A percentile compares a stretch with the other conserved stretches of the same genome.
Evolutionary conservation across 441 rosid genomes (phyloP).

Genomic region (Isatis lusitanica): DNA sequence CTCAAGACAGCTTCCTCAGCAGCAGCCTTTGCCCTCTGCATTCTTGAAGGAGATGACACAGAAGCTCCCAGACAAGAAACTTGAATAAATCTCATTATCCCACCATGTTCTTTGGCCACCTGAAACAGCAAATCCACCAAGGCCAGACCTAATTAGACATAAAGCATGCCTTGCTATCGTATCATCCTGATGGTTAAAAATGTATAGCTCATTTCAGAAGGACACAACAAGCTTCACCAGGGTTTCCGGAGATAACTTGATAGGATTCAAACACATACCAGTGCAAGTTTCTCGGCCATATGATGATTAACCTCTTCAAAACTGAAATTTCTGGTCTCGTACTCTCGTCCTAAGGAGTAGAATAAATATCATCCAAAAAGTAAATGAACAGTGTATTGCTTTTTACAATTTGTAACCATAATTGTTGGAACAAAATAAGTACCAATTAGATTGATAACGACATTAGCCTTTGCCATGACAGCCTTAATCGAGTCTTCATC

Average conservation of each 20-base stretch:
- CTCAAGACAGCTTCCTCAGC: constrained; percentile 85
- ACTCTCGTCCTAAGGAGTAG: constrained; percentile 67
- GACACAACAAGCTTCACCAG: constrained; percentile 10
- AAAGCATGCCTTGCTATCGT: constrained; percentile 9
- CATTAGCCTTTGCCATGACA: constrained; percentile 98
- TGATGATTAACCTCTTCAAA: constrained; percentile 89
- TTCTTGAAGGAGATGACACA: constrained; percentile 73
- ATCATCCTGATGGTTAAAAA: neutral
- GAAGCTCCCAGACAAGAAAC: constrained; percentile 96
- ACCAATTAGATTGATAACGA: constrained; percentile 97
- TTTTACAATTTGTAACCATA: neutral
- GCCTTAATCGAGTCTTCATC: constrained; percentile 95
- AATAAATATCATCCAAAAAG: constrained; percentile 8
- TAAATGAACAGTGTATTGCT: neutral
- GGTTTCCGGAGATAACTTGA: neutral
- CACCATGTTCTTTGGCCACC: constrained; percentile 98
- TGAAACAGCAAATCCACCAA: constrained; percentile 38
- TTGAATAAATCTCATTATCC: constrained; percentile 94
- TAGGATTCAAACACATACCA: constrained; percentile 46
- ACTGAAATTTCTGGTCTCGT: constrained; percentile 91
- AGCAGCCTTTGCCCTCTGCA: constrained; percentile 87
- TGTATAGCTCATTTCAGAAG: neutral
- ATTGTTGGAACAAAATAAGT: constrained; percentile 10
- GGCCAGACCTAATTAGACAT: constrained; percentile 22
- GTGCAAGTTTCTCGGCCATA: constrained; percentile 83